Evolutionary conservation across 139 green algal genomes (phyloP), one percentile per base, ranked within the genome.

Genomic region (Gonium pectorale): DNA sequence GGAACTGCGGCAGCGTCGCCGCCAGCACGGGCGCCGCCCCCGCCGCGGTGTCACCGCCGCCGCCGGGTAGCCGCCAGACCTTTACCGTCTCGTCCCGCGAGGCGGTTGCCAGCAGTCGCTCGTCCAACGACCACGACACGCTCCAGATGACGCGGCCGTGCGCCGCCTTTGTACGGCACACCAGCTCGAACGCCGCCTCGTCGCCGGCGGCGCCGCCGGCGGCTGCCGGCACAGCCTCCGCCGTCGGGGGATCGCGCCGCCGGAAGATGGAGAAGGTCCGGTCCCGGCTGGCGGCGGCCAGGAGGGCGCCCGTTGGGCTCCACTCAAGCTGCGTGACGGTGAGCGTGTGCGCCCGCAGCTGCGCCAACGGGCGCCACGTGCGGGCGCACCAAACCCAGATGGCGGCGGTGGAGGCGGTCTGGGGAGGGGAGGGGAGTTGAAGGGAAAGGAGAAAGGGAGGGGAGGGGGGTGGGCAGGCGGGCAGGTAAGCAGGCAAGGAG

Each of bases 241-340:
- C n/a, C 15, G 35, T 6, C 37, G 51, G 49, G 38, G 67, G 7
- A 33, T 56, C 41, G 70, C 68, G 4, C 33, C 56, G 46, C 24
- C 68, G 44, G 51, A 86, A 86, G 29, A 92, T 35, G 33, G 51
- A 71, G 51, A 88, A 89, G 67, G 51, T 87, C 17, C 88, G 59
- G 67, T 92, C 88, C 15, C 88, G 46, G 26, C 80, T 88, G 60
- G 49, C 80, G 15, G 85, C 80, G 0, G 67, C 69, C 35, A 90
- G 54, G 38, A 73, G 60, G 62, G 22, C 26, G n/a, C 79, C 78
- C 9, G 33, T 41, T 43, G 87, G 81, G 56, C 81, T 87, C 88
- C 98, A 99, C 49, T 90, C 90, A 69, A 99, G 87, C 90, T 98
- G 94, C 8, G 96, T 99, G 5, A 98, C 95, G 1, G 97, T 99